These are phyloP conservation scores for Diplocarpon rosae DNA, from an alignment of 2,329 filamentous ascomycete genomes.

Conservation along the genomic window DNA sequence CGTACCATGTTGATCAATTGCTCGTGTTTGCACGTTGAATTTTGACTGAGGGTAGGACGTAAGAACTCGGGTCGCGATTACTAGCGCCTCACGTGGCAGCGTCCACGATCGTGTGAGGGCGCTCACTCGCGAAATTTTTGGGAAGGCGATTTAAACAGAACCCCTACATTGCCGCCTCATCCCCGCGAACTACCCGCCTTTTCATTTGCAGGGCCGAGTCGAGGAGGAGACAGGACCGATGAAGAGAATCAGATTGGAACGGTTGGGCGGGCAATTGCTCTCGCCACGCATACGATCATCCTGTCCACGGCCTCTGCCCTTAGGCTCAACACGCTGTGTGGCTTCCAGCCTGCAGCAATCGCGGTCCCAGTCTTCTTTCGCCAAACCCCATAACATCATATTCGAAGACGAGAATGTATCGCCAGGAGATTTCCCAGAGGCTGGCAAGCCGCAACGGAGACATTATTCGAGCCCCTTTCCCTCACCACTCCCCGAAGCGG, in stretches of 20 bases:
- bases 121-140: slow-evolving; percentile 17
- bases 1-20: slow-evolving; percentile 46
- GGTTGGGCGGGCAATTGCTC: slow-evolving; percentile 50
- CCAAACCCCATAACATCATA: slow-evolving; percentile 16
- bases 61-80: slow-evolving; percentile 6
- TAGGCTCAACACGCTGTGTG: slow-evolving; percentile 19
- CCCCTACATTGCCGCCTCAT: slow-evolving; percentile 10
- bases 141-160: slow-evolving; percentile 8
- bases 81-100: slow-evolving; percentile 12
- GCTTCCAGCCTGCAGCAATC: slow-evolving; percentile 15
- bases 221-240: slow-evolving; percentile 30
- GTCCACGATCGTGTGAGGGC: slow-evolving; percentile 11
- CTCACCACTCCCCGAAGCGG: slow-evolving; percentile 59
- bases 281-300: slow-evolving; percentile 30
- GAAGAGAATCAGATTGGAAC: slow-evolving; percentile 51
- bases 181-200: slow-evolving; percentile 7
- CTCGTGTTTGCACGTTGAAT: slow-evolving; percentile 10
- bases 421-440: neutral
- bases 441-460: slow-evolving; percentile 27
- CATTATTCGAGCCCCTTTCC: slow-evolving; percentile 31
- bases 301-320: slow-evolving; percentile 29
- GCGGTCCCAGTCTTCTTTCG: slow-evolving; percentile 15
- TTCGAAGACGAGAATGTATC: slow-evolving; percentile 18
- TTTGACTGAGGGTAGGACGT: slow-evolving; percentile 13
- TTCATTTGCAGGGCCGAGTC: slow-evolving; percentile 7